Evolutionary conservation across 306 rosid species (phyloP).

Genomic region (Cucumis hystrix): DNA sequence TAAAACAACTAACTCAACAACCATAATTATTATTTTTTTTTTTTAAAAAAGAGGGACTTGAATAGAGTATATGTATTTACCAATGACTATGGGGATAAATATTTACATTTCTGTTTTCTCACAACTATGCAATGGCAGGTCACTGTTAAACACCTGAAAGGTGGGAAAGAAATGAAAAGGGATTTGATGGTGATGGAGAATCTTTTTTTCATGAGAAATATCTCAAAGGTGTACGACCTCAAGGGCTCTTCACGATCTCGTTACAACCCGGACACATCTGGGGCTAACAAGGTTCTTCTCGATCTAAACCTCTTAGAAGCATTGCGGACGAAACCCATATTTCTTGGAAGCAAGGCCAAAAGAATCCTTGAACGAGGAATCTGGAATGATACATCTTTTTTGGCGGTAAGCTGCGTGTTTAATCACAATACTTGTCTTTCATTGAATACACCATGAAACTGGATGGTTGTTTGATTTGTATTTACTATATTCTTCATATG

Average conservation of each 20-base stretch:
- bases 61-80: neutral
- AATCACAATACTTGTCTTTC: neutral
- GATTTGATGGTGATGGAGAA: slow-evolving; percentile 98
- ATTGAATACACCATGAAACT: neutral
- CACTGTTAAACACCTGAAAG: slow-evolving; percentile 61
- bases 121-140: slow-evolving; percentile 37
- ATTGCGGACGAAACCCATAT: slow-evolving; percentile 73
- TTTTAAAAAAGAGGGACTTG: neutral
- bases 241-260: slow-evolving; percentile 97
- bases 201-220: slow-evolving; percentile 76
- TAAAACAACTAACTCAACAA: neutral
- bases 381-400: slow-evolving; percentile 89
- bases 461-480: neutral
- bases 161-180: slow-evolving; percentile 86
- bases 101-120: neutral
- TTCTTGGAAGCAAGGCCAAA: slow-evolving; percentile 95
- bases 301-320: slow-evolving; percentile 92
- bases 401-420: slow-evolving; percentile 45
- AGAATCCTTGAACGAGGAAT: slow-evolving; percentile 84
- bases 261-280: slow-evolving; percentile 72
- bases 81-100: neutral
- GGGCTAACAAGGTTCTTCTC: slow-evolving; percentile 70
- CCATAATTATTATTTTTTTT: neutral
- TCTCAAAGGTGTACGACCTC: slow-evolving; percentile 84
- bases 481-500: neutral